Conservation (phyloP, 108 stramenopile species). For the Nitzschia sp. region DNA sequence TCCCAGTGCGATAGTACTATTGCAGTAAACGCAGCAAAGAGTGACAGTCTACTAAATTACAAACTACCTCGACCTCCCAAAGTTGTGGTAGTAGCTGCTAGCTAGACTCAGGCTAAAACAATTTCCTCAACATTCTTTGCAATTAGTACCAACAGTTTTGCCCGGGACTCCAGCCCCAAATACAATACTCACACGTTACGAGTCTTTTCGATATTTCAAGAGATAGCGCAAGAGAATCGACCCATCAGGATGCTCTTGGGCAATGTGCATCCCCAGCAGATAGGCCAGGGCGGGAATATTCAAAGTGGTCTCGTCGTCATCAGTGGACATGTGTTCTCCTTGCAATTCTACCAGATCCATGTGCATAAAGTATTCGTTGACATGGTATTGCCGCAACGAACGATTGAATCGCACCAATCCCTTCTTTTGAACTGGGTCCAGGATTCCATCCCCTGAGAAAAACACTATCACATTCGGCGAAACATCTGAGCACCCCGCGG, state of each 20-base stretch:
- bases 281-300: slow-evolving; percentile 41
- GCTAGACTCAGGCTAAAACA: no score
- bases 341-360: slow-evolving; percentile 39
- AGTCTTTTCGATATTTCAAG: slow-evolving; percentile 19
- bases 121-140: no score
- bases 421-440: slow-evolving; percentile 39
- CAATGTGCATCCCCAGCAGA: slow-evolving; percentile 67
- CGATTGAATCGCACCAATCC: slow-evolving; percentile 45
- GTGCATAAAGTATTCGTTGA: slow-evolving; percentile 41
- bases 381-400: slow-evolving; percentile 37
- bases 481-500: slow-evolving; percentile 63
- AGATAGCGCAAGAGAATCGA: slow-evolving; percentile 45
- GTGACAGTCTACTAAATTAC: no score
- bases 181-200: no score
- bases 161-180: no score
- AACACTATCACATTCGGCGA: slow-evolving; percentile 49
- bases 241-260: slow-evolving; percentile 75
- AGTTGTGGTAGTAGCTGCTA: no score
- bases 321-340: slow-evolving; percentile 1
- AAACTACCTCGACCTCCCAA: no score
- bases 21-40: no score
- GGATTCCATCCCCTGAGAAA: slow-evolving; percentile 25
- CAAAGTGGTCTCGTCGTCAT: slow-evolving; percentile 13
- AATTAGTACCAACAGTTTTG: no score
- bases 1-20: no score